Percentiles rank a stretch among this genome's conserved stretches.
Evolutionary conservation across 2,329 filamentous ascomycete species (phyloP).

Genomic region (Sordariomycetes sp.): DNA sequence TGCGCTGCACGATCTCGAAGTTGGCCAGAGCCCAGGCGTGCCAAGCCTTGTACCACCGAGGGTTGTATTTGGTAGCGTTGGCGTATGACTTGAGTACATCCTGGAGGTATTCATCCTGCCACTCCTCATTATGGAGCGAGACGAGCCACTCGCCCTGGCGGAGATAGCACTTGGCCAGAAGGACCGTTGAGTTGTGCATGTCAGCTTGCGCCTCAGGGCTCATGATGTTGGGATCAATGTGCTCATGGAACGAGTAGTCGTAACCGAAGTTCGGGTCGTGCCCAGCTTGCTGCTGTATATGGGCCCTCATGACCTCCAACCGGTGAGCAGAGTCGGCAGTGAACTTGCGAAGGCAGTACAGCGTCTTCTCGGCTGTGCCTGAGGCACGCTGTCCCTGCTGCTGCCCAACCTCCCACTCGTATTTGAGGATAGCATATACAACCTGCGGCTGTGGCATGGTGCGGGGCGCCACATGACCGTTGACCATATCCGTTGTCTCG

Average conservation of each 20-base stretch:
- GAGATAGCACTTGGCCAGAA: slow-evolving; percentile 91
- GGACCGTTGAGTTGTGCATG: slow-evolving; percentile 51
- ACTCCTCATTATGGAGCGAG: slow-evolving; percentile 74
- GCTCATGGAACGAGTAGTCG: slow-evolving; percentile 39
- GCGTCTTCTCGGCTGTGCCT: slow-evolving; percentile 41
- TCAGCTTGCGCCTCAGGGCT: slow-evolving; percentile 42
- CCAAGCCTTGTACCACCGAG: slow-evolving; percentile 98
- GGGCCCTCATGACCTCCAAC: slow-evolving; percentile 43
- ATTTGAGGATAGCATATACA: slow-evolving; percentile 95
- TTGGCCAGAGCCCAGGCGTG: slow-evolving; percentile 97
- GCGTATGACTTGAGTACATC: slow-evolving; percentile 89
- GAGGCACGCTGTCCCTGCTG: slow-evolving; percentile 33
- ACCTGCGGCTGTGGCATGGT: slow-evolving; percentile 54
- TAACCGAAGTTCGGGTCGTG: slow-evolving; percentile 33
- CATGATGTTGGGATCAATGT: slow-evolving; percentile 32
- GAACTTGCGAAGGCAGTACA: slow-evolving; percentile 51
- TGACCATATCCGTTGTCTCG: too few species aligned
- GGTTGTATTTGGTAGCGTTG: slow-evolving; percentile 87
- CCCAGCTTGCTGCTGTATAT: slow-evolving; percentile 35
- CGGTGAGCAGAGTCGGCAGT: slow-evolving; percentile 49
- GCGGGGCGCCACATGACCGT: slow-evolving; percentile 9
- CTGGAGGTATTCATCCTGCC: slow-evolving; percentile 76
- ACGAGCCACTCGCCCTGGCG: slow-evolving; percentile 97
- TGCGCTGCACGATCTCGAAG: slow-evolving; percentile 89
- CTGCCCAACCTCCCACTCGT: slow-evolving; percentile 83